Base-by-base conservation (phyloP, 192 early-diverging fungal species). In the Coemansia sp. region DNA sequence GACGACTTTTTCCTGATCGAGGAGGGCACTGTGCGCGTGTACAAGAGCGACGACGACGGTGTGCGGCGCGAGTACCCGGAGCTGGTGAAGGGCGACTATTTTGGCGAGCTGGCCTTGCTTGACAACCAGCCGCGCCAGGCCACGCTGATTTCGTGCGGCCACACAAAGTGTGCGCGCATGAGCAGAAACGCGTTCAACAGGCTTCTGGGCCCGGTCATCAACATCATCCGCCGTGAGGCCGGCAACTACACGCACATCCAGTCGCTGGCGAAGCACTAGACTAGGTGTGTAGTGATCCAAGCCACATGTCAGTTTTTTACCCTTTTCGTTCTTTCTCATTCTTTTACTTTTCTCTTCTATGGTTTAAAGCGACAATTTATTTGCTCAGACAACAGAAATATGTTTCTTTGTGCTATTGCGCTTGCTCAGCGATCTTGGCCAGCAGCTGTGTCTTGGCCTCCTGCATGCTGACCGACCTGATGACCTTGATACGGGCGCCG, bases 21-120 rank as follows among this genome's bases (percentile, higher is more conserved):
- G 85, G 86, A 87, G 60, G 97, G 97, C 60, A 90, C 95, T 51
- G 92, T 93, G 11, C 67, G 83, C 20, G 93, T 98, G 15, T 88
- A 87, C 65, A 95, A 93, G 83, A 85, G 85, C 18, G 93, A 93
- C 57, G 88, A 88, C 12, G 84, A 93, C 61, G 94, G 95, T 28
- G 88, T 91, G 20, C 90, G 92, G 66, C 90, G 91, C 71, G 78
- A 88, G 67, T 86, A 91, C 66, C 89, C 88, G 59, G 75, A 85
- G 59, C 78, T 95, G 55, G 82, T 84, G 41, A 90, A 92, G 79
- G 97, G 97, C 38, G 91, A 90, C 35, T 99, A 99, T 74, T 99
- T 99, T 90, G 97, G 97, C 86, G 97, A 99, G 81, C 87, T 99
- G 48, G 97, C 97, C 0, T 85, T 99, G 56, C 79, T 99, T n/a